Conservation (phyloP, 2,329 filamentous ascomycete species). For the Fusarium sp. region DNA sequence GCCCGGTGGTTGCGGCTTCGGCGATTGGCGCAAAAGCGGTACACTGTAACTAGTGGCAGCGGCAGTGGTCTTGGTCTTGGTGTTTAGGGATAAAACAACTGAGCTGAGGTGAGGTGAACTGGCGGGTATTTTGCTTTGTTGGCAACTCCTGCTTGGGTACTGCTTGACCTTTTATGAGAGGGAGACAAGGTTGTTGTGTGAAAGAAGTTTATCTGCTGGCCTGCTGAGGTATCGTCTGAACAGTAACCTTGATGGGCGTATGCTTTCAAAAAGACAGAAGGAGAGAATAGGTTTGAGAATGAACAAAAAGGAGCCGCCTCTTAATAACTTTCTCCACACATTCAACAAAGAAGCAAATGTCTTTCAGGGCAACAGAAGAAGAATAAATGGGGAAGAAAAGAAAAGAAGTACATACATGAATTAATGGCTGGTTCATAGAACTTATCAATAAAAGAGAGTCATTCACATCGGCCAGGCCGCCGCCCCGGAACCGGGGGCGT, state of each 20-base stretch:
- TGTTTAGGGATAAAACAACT: constrained; percentile 10
- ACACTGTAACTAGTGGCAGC: constrained; percentile 4
- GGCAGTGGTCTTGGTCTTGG: constrained; percentile 2
- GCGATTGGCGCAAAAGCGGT: constrained; percentile 28
- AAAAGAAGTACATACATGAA: neutral
- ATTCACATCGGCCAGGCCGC: constrained; percentile 38
- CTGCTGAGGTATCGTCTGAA: constrained; percentile 3
- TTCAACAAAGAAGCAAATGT: neutral
- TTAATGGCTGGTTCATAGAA: neutral
- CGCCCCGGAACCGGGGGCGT: constrained; percentile 24
- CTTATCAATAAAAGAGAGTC: constrained; percentile 1
- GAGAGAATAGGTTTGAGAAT: neutral
- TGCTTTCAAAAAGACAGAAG: neutral
- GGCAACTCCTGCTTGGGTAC: constrained; percentile 22
- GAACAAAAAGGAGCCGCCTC: neutral
- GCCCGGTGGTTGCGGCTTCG: constrained; percentile 35
- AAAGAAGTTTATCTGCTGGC: neutral
- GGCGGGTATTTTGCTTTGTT: constrained; percentile 21
- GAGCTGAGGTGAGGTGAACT: constrained; percentile 6
- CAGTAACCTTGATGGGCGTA: neutral
- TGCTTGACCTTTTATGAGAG: neutral
- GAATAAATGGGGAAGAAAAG: neutral
- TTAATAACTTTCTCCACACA: neutral
- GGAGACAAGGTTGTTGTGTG: neutral
- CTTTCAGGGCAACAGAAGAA: neutral